phyloP scores from a whole-genome alignment of 805 yeast species.

The Wickerhamomyces silvicola region DNA sequence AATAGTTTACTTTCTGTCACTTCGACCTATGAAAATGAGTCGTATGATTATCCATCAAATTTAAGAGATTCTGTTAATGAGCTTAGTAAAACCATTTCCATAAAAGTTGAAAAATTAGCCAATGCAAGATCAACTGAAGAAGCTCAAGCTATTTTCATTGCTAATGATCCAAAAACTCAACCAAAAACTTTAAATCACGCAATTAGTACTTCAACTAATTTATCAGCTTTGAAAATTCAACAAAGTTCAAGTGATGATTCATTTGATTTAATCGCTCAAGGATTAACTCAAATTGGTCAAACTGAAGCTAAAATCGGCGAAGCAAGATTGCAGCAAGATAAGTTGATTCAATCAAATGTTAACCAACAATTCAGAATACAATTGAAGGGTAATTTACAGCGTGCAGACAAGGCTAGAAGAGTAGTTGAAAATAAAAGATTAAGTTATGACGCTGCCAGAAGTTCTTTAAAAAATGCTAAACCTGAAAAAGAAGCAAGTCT shows the following conservation, averaged over 20 bases:
- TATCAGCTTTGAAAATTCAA: slow-evolving; percentile 25
- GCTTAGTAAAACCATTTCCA: slow-evolving; percentile 57
- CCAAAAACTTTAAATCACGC: slow-evolving; percentile 86
- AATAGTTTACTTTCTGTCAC: slow-evolving; percentile 48
- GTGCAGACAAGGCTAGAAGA: slow-evolving; percentile 62
- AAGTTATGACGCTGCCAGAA: slow-evolving; percentile 73
- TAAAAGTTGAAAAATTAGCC: slow-evolving; percentile 59
- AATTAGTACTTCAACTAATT: slow-evolving; percentile 66
- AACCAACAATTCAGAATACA: slow-evolving; percentile 61
- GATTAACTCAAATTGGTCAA: slow-evolving; percentile 59
- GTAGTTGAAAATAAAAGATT: slow-evolving; percentile 73
- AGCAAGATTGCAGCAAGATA: slow-evolving; percentile 78
- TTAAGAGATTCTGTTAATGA: slow-evolving; percentile 68
- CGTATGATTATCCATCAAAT: slow-evolving; percentile 79
- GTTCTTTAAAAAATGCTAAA: slow-evolving; percentile 39
- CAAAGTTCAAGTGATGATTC: slow-evolving; percentile 29
- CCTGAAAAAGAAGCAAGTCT: slow-evolving; percentile 69
- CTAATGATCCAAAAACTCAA: slow-evolving; percentile 40
- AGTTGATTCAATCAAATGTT: slow-evolving; percentile 59
- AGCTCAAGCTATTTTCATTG: slow-evolving; percentile 66
- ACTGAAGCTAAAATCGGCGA: slow-evolving; percentile 73
- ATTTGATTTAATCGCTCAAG: slow-evolving; percentile 50
- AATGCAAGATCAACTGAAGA: slow-evolving; percentile 74
- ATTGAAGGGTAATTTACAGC: slow-evolving; percentile 51
- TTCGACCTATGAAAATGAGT: slow-evolving; percentile 58